Conservation (phyloP, 2,329 filamentous ascomycete species). For the Plectosphaerella cucumerina region DNA sequence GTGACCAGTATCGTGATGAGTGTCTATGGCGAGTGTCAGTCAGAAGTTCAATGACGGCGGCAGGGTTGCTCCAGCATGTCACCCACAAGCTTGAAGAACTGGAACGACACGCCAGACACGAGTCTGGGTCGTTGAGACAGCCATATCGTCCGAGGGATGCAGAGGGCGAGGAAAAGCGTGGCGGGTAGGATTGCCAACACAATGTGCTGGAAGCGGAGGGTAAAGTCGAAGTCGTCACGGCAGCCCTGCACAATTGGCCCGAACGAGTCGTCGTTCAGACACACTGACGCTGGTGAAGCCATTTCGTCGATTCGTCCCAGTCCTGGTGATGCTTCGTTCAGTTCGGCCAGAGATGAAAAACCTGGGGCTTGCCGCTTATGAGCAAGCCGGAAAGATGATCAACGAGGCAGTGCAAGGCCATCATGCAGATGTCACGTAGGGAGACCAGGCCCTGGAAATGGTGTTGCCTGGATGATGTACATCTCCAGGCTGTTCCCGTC, state of each 20-base stretch:
- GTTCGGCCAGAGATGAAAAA: no score
- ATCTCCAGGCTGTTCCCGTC: no score
- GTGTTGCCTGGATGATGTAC: no score
- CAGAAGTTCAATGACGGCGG: neutral
- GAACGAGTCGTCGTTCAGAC: conserved; percentile 26
- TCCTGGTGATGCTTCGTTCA: no score
- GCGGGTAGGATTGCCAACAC: conserved; percentile 33
- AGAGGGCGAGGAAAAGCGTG: conserved; percentile 25
- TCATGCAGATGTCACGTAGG: no score
- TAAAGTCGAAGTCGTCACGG: conserved; percentile 39
- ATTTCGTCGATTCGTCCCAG: no score
- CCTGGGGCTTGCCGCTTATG: no score
- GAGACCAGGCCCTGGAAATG: no score
- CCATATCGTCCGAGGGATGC: conserved; percentile 22
- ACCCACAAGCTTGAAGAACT: conserved; percentile 16
- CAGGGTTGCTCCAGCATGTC: neutral
- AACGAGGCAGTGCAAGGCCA: no score
- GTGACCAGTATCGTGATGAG: conserved; percentile 19
- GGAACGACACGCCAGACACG: conserved; percentile 22
- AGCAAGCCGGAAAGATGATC: no score
- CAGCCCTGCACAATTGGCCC: conserved; percentile 34
- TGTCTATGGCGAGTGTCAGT: neutral
- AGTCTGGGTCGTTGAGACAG: conserved; percentile 22
- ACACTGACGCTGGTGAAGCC: conserved; percentile 9
- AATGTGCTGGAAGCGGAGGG: conserved; percentile 36